Conservation (phyloP, 345 rosid species). For the Gynandropsis gynandra region DNA sequence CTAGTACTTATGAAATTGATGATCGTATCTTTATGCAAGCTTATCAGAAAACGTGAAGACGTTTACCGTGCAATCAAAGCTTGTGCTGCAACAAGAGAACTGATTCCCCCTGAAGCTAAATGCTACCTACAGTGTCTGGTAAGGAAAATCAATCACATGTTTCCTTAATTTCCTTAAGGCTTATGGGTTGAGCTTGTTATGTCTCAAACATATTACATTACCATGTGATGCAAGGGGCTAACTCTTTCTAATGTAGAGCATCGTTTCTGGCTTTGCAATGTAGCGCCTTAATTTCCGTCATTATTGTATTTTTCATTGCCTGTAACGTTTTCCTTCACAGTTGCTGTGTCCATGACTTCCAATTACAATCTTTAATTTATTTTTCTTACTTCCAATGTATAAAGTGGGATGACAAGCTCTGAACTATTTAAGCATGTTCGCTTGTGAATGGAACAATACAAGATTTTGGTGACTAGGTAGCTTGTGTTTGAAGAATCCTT, state of each 20-base stretch:
- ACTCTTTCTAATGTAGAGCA: background rate
- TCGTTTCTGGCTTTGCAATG: conserved; percentile 4
- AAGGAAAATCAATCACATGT: conserved; percentile 36
- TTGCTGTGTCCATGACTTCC: background rate
- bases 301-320: conserved; percentile 1
- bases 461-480: background rate
- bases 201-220: conserved; percentile 4
- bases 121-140: conserved; percentile 65
- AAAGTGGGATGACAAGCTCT: conserved; percentile 4
- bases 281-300: background rate
- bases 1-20: conserved; percentile 23
- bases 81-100: conserved; percentile 55
- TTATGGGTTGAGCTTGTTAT: background rate
- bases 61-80: conserved; percentile 65
- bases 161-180: background rate
- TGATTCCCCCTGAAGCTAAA: conserved; percentile 49
- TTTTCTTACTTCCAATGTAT: background rate
- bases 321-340: background rate
- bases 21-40: conserved; percentile 31
- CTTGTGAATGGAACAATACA: background rate
- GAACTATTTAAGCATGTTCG: background rate
- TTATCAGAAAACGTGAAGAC: conserved; percentile 74
- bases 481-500: conserved; percentile 1
- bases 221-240: background rate
- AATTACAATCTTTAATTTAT: background rate